Evolutionary conservation across 2,329 filamentous ascomycete species (phyloP).

Genomic region (Aspergillus phoenicis): DNA sequence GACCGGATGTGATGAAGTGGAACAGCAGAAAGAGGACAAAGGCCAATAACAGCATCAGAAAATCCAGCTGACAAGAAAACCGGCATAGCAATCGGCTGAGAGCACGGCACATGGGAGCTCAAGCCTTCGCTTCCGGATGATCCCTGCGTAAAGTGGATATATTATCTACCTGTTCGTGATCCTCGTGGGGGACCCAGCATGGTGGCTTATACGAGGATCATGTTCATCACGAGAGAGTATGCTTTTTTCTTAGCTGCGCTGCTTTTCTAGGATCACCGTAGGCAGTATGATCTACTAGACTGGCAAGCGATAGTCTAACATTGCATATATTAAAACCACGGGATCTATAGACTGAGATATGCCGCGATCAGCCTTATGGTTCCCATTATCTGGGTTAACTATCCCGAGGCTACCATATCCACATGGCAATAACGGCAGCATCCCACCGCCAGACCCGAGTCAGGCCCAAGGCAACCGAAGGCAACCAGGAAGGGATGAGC

Average conservation of each 20-base stretch:
- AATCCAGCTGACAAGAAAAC: neutral
- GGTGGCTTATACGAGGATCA: neutral
- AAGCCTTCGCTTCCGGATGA: neutral
- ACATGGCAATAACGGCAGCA: neutral
- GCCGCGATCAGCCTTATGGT: neutral
- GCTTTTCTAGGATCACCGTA: neutral
- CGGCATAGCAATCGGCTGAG: neutral
- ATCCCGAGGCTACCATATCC: neutral
- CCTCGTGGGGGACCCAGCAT: neutral
- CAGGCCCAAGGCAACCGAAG: conserved; percentile 30
- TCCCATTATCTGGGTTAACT: neutral
- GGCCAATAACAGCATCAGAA: neutral
- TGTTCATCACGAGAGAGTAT: neutral
- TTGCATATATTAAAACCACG: neutral
- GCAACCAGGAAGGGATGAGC: conserved; percentile 47
- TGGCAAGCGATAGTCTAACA: neutral
- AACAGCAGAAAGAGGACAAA: too few species aligned
- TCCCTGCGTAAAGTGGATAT: neutral
- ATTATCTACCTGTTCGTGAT: neutral
- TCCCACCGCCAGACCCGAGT: neutral
- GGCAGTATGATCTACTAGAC: neutral
- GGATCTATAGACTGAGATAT: neutral
- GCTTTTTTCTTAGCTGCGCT: too few species aligned
- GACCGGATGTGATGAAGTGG: too few species aligned
- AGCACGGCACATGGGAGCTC: neutral